A percentile compares a stretch with the other conserved stretches of the same genome.
These are phyloP conservation scores for Aspergillus haitiensis DNA, from an alignment of 495 filamentous ascomycete species.

Conservation along the genomic window DNA sequence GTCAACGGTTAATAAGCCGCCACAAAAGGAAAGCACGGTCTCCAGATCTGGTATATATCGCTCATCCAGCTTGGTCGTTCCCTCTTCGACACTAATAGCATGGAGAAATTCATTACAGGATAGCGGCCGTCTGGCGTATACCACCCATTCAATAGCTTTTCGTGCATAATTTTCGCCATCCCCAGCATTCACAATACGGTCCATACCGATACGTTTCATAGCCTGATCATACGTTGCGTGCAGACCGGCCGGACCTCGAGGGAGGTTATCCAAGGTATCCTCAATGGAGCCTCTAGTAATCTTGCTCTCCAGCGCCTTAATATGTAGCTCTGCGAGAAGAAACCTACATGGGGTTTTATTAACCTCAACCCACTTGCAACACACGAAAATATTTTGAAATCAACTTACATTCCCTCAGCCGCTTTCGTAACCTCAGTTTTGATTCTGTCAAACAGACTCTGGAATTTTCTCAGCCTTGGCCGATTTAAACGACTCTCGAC, in stretches of 20 bases:
- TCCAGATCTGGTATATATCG: background rate
- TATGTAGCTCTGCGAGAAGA: background rate
- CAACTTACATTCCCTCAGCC: background rate
- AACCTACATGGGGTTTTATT: background rate
- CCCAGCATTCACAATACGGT: background rate
- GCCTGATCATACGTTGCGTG: background rate
- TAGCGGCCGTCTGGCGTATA: background rate
- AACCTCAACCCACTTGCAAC: background rate
- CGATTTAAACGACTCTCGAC: background rate
- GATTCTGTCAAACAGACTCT: background rate
- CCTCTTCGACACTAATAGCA: background rate
- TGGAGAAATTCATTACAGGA: background rate
- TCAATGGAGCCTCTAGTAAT: constrained; percentile 1
- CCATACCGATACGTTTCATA: background rate
- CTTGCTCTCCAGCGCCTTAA: background rate
- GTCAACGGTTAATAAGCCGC: background rate
- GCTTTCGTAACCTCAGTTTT: background rate
- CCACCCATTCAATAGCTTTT: background rate
- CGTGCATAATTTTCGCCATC: background rate
- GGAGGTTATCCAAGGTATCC: background rate
- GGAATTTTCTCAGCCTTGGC: background rate
- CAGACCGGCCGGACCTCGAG: background rate
- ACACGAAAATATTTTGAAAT: background rate
- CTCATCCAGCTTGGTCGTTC: background rate
- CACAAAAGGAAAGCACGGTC: background rate